Conservation (phyloP, 495 filamentous ascomycete genomes). For the Platismatia glauca region DNA sequence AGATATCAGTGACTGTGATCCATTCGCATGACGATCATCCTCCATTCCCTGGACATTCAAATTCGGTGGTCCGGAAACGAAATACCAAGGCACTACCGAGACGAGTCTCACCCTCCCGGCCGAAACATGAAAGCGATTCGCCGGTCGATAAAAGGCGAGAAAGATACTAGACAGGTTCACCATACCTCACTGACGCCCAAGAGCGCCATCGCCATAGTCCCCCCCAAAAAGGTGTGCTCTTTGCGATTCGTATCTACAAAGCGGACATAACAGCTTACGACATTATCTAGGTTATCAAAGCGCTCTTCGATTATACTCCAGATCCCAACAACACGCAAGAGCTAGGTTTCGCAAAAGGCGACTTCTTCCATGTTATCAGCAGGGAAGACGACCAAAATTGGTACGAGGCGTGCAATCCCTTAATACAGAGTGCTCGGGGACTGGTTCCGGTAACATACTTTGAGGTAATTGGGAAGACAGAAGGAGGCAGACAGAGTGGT, state of each 20-base stretch:
- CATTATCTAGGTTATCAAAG: conserved; percentile 74
- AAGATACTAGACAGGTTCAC: conserved; percentile 55
- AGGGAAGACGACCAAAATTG: conserved; percentile 90
- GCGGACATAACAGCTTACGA: neutral
- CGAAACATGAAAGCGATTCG: conserved; percentile 30
- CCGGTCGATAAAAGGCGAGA: conserved; percentile 81
- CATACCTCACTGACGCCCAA: conserved; percentile 88
- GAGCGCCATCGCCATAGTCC: conserved; percentile 86
- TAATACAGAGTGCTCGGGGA: conserved; percentile 77
- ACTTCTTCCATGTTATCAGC: conserved; percentile 97
- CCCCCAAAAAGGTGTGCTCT: conserved; percentile 80
- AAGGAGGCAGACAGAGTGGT: conserved; percentile 60
- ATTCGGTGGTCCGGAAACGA: conserved; percentile 7
- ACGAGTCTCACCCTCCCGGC: neutral
- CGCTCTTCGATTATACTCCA: conserved; percentile 85
- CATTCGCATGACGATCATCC: conserved; percentile 11
- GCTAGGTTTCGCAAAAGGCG: conserved; percentile 82
- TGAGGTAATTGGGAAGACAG: conserved; percentile 80
- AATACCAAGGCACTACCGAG: conserved; percentile 1
- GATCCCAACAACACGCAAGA: conserved; percentile 58
- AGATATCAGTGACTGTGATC: neutral
- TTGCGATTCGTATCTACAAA: conserved; percentile 20
- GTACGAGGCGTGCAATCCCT: conserved; percentile 98
- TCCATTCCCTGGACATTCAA: conserved; percentile 5
- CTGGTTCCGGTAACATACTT: conserved; percentile 92